Conservation (phyloP, 2,329 filamentous ascomycete genomes). For the Scortechinia acanthostroma region DNA sequence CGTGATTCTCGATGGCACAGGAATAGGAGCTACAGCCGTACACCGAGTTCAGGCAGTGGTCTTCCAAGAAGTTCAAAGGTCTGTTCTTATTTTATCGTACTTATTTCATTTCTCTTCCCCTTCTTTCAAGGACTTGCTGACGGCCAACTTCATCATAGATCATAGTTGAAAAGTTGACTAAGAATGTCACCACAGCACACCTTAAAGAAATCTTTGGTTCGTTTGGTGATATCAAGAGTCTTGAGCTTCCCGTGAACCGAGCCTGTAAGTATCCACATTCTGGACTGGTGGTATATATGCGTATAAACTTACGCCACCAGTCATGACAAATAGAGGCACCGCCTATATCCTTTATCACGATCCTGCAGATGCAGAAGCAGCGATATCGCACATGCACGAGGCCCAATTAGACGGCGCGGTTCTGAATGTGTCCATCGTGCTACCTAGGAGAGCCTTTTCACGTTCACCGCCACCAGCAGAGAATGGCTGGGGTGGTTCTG, state of each 20-base stretch:
- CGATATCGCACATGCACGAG: constrained; percentile 96
- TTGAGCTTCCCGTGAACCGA: constrained; percentile 85
- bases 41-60: neutral
- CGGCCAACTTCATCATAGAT: constrained; percentile 54
- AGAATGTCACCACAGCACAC: constrained; percentile 85
- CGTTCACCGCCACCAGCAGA: constrained; percentile 69
- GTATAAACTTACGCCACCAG: constrained; percentile 29
- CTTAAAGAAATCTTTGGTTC: constrained; percentile 84
- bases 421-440: constrained; percentile 81
- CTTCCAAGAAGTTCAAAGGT: neutral
- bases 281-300: constrained; percentile 4
- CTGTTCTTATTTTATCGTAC: neutral
- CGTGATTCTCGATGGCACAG: too few relatives aligned
- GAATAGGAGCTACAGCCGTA: neutral
- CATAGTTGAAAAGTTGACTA: constrained; percentile 90
- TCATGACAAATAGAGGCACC: constrained; percentile 83
- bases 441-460: constrained; percentile 77
- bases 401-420: constrained; percentile 80
- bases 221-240: constrained; percentile 77
- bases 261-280: constrained; percentile 70
- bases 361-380: constrained; percentile 73
- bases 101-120: neutral
- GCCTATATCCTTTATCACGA: constrained; percentile 83
- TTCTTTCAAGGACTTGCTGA: neutral
- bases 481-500: constrained; percentile 42